Base-by-base conservation (phyloP, 208 protist genomes). In the Trypanosoma vivax region DNA sequence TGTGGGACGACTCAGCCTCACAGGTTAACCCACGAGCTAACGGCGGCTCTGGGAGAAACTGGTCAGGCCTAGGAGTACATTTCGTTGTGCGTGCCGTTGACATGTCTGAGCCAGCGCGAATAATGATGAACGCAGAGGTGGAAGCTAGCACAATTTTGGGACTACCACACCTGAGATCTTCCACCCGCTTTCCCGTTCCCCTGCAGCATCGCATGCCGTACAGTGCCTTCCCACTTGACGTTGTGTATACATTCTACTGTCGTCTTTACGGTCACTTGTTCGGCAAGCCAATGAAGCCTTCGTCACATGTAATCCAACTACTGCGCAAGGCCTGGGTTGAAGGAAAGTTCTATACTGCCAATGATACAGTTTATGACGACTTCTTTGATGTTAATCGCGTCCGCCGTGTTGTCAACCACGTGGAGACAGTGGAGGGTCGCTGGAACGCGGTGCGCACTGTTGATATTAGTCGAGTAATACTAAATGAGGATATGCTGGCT, bases 71-170 rank as follows among this genome's bases (percentile, higher is more conserved):
- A 19, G 50, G 63, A 28, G 25, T 90, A 5, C 78, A 73, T 40
- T 65, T 87, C 19, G 53, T 87, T 63, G 62, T 93, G 66, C 76
- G 86, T 10, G 81, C 87, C 16, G 34, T 90, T 7, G 78, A 82
- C 35, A 65, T 90, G 38, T 70, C 80, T 6, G 58, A 71, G 40
- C 49, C 60, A n/a, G 1, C 59, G 23, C 60, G 50, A 6, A 7
- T 43, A 2, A 82, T 79, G 63, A 21, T 70, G 11, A 42, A 58
- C 4, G 52, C 65, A 5, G 64, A 68, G 11, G 11, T 68, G 3
- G 76, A 83, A 41, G 79, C 81, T 0, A 73, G 79, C 9, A 61
- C 54, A 9, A 39, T 57, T 0, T 39, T 85, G 0, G 71, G 55
- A 2, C 24, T 66, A 35, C 57, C 67, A 10, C 49, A 50, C 18